phyloP scores from a whole-genome alignment of 257 asterid genomes.

The Nicotiana tabacum region DNA sequence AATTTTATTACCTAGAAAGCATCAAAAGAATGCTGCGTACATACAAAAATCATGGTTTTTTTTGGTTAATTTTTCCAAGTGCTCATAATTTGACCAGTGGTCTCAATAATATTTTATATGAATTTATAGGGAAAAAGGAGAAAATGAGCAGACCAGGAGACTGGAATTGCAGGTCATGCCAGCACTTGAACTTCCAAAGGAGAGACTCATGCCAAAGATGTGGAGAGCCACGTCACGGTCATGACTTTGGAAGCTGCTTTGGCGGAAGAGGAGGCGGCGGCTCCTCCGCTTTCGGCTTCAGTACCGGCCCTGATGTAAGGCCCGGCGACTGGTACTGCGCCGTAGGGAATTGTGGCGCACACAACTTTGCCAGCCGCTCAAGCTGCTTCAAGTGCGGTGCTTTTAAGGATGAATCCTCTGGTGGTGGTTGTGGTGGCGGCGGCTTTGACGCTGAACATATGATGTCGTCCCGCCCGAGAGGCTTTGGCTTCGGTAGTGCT shows the following conservation, averaged over 20 bases:
- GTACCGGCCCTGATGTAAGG: constrained; percentile 89
- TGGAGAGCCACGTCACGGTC: constrained; percentile 77
- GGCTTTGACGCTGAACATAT: constrained; percentile 47
- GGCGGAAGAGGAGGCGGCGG: constrained; percentile 39
- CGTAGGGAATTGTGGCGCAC: constrained; percentile 80
- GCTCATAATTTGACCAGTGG: not conserved
- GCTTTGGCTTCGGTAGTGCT: constrained; percentile 35
- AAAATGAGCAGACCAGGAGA: constrained; percentile 95
- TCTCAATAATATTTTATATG: too few species aligned
- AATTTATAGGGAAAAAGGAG: constrained; percentile 1
- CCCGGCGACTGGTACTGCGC: constrained; percentile 99
- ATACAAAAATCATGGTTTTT: not conserved
- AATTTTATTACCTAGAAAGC: not conserved
- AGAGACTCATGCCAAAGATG: constrained; percentile 94
- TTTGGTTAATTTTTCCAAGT: too few species aligned
- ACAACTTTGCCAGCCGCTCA: constrained; percentile 96
- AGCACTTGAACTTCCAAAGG: constrained; percentile 88
- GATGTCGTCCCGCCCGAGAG: constrained; percentile 26
- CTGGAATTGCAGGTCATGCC: constrained; percentile 98
- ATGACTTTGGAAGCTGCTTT: constrained; percentile 32
- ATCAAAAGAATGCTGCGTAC: not conserved
- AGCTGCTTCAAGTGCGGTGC: constrained; percentile 98
- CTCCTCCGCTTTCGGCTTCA: constrained; percentile 33
- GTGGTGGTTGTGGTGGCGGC: constrained; percentile 22
- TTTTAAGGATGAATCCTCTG: constrained; percentile 55